Base-by-base conservation (phyloP, 306 rosid species). In the Glycine tomentella region DNA sequence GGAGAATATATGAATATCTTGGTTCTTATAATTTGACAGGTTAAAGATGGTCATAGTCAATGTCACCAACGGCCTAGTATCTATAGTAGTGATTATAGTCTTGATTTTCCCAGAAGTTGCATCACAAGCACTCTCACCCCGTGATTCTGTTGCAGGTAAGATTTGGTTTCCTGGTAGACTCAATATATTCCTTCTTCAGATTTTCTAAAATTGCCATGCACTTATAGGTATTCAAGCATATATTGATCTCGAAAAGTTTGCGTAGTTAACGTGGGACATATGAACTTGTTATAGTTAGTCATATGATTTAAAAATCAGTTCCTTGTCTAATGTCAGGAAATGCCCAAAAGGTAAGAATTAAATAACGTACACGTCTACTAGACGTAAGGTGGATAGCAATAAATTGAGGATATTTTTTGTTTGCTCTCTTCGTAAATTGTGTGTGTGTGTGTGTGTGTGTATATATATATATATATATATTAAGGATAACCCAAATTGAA, bases 31-130 rank as follows among this genome's bases (percentile, higher is more conserved):
- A 11, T 12, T 77, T 86, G 64, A 53, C 85, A 81, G 88, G 75
- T 77, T 68, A 53, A 25, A 84, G 76, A 92, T 92, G 97, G 87
- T 66, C 59, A 53, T 40, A 81, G 46, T 62, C 46, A 77, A 64
- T 6, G 12, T 62, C 59, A 70, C 15, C 46, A 73, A 48, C 8
- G 42, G 68, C 45, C 4, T 81, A 11, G 7, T 66, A 59, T 81
- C 75, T 44, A 31, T 74, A 57, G 0, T 84, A 40, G 48, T 81
- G 58, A 75, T 88, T 59, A 44, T 78, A 72, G 81, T 80, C 4
- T 77, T 85, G 67, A 65, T 72, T 75, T 16, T 84, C 6, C 84
- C 91, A 75, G 80, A 77, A 72, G 79, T 84, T 78, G 62, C 80
- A 57, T 88, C 90, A 58, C 90, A 85, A 55, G 77, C 72, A 9